Conservation (phyloP, 2,329 filamentous ascomycete species). For the Penicillium sp. region DNA sequence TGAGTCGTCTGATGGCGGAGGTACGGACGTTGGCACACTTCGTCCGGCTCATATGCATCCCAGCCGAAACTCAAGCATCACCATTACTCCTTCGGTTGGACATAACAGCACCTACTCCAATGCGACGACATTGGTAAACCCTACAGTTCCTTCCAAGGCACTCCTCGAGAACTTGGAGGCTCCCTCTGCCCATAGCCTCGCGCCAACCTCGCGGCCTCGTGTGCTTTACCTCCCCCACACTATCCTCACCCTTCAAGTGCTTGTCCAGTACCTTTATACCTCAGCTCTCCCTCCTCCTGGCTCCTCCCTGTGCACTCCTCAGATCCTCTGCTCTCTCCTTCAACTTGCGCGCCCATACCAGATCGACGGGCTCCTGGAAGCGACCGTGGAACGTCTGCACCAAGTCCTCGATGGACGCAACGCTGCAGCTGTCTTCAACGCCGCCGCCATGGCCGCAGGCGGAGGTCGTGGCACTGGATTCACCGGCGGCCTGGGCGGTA, state of each 20-base stretch:
- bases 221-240: constrained; percentile 94
- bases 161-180: constrained; percentile 55
- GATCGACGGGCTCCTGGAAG: constrained; percentile 89
- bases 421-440: constrained; percentile 96
- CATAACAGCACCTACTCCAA: constrained; percentile 51
- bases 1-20: constrained; percentile 76
- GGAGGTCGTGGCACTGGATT: constrained; percentile 84
- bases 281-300: constrained; percentile 79
- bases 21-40: constrained; percentile 74
- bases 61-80: constrained; percentile 79
- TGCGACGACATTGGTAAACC: constrained; percentile 49
- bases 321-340: constrained; percentile 92
- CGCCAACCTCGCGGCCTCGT: constrained; percentile 72
- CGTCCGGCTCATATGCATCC: constrained; percentile 66
- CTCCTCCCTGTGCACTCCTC: constrained; percentile 84
- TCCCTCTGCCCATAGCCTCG: constrained; percentile 60
- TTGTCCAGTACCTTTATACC: constrained; percentile 93
- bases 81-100: constrained; percentile 71
- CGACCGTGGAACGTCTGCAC: constrained; percentile 89
- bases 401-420: constrained; percentile 89
- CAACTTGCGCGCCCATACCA: constrained; percentile 93
- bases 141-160: constrained; percentile 38
- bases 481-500: constrained; percentile 59
- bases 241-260: constrained; percentile 82
- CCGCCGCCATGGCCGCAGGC: constrained; percentile 95